Base-by-base conservation (phyloP, 2,329 filamentous ascomycete genomes). In the Cercospora zeae-maydis region DNA sequence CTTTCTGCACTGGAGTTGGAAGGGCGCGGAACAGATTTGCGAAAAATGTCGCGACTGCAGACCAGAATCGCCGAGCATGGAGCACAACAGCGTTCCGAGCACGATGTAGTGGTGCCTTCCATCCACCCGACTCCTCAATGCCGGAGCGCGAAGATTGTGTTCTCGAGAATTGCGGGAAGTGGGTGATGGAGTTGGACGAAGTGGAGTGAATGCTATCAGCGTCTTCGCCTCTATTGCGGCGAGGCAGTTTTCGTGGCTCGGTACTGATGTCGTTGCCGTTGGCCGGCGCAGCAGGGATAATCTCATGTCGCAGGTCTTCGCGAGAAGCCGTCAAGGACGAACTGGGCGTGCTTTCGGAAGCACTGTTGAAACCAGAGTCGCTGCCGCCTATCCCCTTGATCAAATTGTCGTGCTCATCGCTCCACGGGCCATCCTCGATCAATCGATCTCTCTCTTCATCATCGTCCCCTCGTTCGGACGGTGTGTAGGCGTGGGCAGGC, bases 401-500 rank as follows among this genome's bases (percentile, higher is more conserved):
- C 36, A 37, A 39, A 24, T 60, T 70, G 33, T 76, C 75, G 16
- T 75, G 74, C 19, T 82, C 77, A 54, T 84, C 84, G 59, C 78
- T 79, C 72, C 87, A 88, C 63, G 86, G 81, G 14, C 88, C 78
- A 54, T 75, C 77, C 63, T 82, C 80, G 53, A 79, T 73, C 16
- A 72, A 69, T 6, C 74, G 71, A 52, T 76, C 74, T 47, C 72
- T 73, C 30, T 78, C 77, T 30, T 54, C 58, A 9, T 55, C 74
- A 24, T 83, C 81, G 63, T 88, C 86, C 62, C 87, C 84, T 11
- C 83, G 79, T 39, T 84, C 81, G 63, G 90, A 88, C 58, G 90
- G 86, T 11, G 83, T 80, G 71, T 91, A 91, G 66, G 84, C 85
- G 54, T 88, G 86, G 68, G 91, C 89, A 16, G 93, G 92, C 16